Percentiles rank a stretch among this genome's conserved stretches.
Conservation (phyloP, 306 rosid species). For the Sophora flavescens region DNA sequence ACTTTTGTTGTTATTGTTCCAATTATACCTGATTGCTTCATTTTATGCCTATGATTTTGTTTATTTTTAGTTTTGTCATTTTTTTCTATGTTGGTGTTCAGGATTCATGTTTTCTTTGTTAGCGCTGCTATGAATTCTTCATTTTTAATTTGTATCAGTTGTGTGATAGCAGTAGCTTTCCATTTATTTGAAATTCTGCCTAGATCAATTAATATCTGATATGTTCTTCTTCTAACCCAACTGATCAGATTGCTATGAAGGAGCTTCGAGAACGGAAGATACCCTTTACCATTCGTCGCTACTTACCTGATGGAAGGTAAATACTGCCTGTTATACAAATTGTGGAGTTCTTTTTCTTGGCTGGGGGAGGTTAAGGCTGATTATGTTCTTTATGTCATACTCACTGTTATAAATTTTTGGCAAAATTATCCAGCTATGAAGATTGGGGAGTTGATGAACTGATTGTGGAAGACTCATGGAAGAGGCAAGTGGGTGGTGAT, state of each 20-base stretch:
- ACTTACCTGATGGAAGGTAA: conserved; percentile 98
- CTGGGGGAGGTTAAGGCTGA: background rate
- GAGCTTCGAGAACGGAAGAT: conserved; percentile 94
- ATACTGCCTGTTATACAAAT: background rate
- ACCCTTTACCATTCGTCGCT: conserved; percentile 96
- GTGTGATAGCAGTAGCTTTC: background rate
- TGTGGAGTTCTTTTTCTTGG: background rate
- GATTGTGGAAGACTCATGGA: conserved; percentile 98
- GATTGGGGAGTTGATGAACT: conserved; percentile 99
- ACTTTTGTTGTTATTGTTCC: no score
- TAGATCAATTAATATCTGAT: conserved; percentile 12
- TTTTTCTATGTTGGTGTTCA: background rate
- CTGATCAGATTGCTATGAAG: conserved; percentile 89
- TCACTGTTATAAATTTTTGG: conserved; percentile 8
- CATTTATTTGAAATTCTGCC: conserved; percentile 12
- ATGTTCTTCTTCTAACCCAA: conserved; percentile 25
- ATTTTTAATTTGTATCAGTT: background rate
- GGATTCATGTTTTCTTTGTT: conserved; percentile 26
- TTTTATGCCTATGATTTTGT: background rate
- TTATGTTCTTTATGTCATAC: conserved; percentile 13
- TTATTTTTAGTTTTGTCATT: background rate
- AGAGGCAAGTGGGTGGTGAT: conserved; percentile 96
- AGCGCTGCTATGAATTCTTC: background rate
- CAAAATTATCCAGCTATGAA: conserved; percentile 68
- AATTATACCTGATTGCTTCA: background rate